Percentiles rank a stretch among this genome's conserved stretches.
These are phyloP conservation scores for Pseudozyma sp. DNA, from an alignment of 1,284 basidiomycete genomes.

Conservation along the genomic window DNA sequence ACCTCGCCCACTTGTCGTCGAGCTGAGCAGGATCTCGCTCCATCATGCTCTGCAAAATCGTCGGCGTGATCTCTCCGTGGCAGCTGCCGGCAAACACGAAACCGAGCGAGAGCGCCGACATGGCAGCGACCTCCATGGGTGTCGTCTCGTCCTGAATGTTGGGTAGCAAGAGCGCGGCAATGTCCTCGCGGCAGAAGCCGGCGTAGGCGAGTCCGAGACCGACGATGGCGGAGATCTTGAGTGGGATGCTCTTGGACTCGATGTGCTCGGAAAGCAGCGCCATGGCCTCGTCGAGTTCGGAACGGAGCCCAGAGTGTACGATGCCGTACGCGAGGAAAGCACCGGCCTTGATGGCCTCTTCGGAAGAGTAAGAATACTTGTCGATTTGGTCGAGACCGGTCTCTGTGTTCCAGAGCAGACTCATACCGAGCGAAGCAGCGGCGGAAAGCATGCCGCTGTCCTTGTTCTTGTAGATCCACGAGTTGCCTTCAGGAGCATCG, in stretches of 20 bases:
- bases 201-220: slow-evolving; percentile 86
- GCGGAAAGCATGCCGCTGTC: slow-evolving; percentile 99
- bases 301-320: slow-evolving; percentile 87
- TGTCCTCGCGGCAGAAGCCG: slow-evolving; percentile 88
- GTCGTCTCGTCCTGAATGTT: slow-evolving; percentile 66
- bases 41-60: slow-evolving; percentile 93
- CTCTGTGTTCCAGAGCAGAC: slow-evolving; percentile 96
- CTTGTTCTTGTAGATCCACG: slow-evolving; percentile 99
- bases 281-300: slow-evolving; percentile 92
- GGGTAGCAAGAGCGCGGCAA: slow-evolving; percentile 70
- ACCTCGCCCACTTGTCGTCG: slow-evolving; percentile 84
- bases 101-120: slow-evolving; percentile 88
- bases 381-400: slow-evolving; percentile 93
- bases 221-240: slow-evolving; percentile 87
- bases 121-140: slow-evolving; percentile 88
- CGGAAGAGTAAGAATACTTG: slow-evolving; percentile 95
- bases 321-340: slow-evolving; percentile 95
- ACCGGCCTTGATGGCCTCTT: slow-evolving; percentile 97
- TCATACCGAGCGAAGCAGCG: slow-evolving; percentile 90
- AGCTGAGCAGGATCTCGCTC: slow-evolving; percentile 67
- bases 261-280: slow-evolving; percentile 92
- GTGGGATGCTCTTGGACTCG: slow-evolving; percentile 83
- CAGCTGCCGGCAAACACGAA: slow-evolving; percentile 96
- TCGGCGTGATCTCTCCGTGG: slow-evolving; percentile 90
- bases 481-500: slow-evolving; percentile 91